Base-by-base conservation (phyloP, 306 rosid genomes). In the Sicyos baderoa region DNA sequence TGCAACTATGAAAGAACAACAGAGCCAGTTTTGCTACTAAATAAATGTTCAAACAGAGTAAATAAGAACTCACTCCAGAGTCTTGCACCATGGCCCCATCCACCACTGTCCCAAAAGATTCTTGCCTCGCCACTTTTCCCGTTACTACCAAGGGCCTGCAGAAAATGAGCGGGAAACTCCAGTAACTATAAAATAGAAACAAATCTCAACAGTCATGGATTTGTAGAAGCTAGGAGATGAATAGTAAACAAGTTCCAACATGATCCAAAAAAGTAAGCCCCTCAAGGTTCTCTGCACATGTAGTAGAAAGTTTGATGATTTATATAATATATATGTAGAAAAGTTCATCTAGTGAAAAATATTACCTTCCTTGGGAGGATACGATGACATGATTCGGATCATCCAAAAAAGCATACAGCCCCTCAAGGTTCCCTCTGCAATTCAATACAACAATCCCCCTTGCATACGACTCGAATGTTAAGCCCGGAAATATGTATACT, bases 131-230 rank as follows among this genome's bases (percentile, higher is more conserved):
- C 54, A 72, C 12, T 74, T 66, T 78, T 54, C 82, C 90, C 29
- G 76, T 77, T 53, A 87, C 56, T 50, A 86, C 85, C 96, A 88
- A 91, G 23, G 97, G 97, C 85, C 96, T 91, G 89, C 51, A 72
- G 79, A 79, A 54, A 67, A 76, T 66, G 19, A 76, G 35, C 10
- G 55, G 73, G 16, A 53, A 76, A 51, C 68, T 52, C 48, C 45
- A 69, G 17, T 60, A 22, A 49, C 55, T 53, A 29, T 13, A 63
- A 57, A 57, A 57, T 57, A 52, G 50, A 63, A 66, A 47, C 7
- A 64, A 19, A 66, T 66, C 54, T 45, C 40, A 14, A 6, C 55
- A 66, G 52, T 22, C 54, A 0, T 6, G 19, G 40, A 66, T 14
- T 45, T 47, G 14, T 6, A 45, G 51, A 45, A 66, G 14, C 37